Evolutionary conservation across 2,329 filamentous ascomycete species (phyloP).

Genomic region (Ophiostoma ulmi): DNA sequence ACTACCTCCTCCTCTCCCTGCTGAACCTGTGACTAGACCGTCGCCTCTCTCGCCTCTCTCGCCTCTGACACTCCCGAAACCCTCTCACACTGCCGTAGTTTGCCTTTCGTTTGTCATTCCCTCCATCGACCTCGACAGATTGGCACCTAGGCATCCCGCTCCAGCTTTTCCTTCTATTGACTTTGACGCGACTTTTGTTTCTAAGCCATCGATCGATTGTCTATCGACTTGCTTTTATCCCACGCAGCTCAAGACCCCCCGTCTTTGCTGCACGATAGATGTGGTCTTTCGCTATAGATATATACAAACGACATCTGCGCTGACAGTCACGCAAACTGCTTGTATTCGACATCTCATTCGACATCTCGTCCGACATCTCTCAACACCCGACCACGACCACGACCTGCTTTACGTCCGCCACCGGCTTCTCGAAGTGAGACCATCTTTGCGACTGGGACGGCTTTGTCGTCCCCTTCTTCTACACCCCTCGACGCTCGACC

Average conservation of each 20-base stretch:
- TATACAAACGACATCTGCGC: neutral
- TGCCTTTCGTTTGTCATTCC: neutral
- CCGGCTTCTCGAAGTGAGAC: neutral
- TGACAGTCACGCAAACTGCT: neutral
- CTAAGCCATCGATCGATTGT: neutral
- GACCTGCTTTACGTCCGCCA: neutral
- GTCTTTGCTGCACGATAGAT: neutral
- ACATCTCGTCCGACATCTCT: too few species aligned
- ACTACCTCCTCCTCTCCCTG: slow-evolving; percentile 4
- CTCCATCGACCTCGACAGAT: neutral
- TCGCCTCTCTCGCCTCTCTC: neutral
- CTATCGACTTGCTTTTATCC: neutral
- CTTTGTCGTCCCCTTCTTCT: slow-evolving; percentile 1
- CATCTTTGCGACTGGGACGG: neutral
- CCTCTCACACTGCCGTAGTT: neutral
- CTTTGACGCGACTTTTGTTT: neutral
- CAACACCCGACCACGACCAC: neutral
- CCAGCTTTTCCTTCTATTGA: neutral
- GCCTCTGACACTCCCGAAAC: neutral
- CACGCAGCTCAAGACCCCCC: neutral
- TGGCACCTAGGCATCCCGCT: neutral
- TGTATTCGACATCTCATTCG: neutral
- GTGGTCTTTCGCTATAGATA: neutral
- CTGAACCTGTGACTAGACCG: neutral
- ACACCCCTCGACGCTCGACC: neutral